These are phyloP conservation scores for Metschnikowia colocasiae DNA, from an alignment of 805 yeast genomes.

Conservation along the genomic window DNA sequence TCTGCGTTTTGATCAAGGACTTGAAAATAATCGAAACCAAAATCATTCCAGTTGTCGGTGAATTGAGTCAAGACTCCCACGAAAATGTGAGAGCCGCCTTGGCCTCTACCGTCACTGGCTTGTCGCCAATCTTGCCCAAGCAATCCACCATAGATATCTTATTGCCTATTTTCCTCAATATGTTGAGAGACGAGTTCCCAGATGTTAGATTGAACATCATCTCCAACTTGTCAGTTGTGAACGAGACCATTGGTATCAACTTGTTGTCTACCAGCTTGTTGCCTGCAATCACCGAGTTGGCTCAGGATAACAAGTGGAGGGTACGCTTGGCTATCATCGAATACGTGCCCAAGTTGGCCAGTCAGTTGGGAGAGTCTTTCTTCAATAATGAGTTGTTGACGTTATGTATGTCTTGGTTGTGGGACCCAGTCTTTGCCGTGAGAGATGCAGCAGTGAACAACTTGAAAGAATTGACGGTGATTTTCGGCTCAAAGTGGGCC, in stretches of 20 bases:
- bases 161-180: slow-evolving; percentile 82
- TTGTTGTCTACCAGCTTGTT: slow-evolving; percentile 78
- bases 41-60: slow-evolving; percentile 79
- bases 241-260: slow-evolving; percentile 91
- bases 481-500: slow-evolving; percentile 94
- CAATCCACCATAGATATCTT: slow-evolving; percentile 78
- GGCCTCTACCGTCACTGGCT: slow-evolving; percentile 80
- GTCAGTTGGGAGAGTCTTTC: slow-evolving; percentile 88
- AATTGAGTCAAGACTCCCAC: slow-evolving; percentile 82
- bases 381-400: slow-evolving; percentile 90
- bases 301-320: slow-evolving; percentile 97
- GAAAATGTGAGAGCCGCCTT: slow-evolving; percentile 92
- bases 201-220: slow-evolving; percentile 94
- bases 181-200: slow-evolving; percentile 95
- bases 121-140: slow-evolving; percentile 82
- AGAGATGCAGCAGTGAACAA: slow-evolving; percentile 94
- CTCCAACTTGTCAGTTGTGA: slow-evolving; percentile 85
- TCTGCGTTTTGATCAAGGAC: slow-evolving; percentile 49
- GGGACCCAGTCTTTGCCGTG: slow-evolving; percentile 96
- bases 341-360: slow-evolving; percentile 90
- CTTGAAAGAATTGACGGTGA: slow-evolving; percentile 71
- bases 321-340: slow-evolving; percentile 95
- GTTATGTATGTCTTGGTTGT: slow-evolving; percentile 93
- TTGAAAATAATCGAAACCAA: slow-evolving; percentile 55
- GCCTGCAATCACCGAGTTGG: slow-evolving; percentile 94